phyloP scores from a whole-genome alignment of 495 filamentous ascomycete genomes.

The Thermothielavioides terrestris region DNA sequence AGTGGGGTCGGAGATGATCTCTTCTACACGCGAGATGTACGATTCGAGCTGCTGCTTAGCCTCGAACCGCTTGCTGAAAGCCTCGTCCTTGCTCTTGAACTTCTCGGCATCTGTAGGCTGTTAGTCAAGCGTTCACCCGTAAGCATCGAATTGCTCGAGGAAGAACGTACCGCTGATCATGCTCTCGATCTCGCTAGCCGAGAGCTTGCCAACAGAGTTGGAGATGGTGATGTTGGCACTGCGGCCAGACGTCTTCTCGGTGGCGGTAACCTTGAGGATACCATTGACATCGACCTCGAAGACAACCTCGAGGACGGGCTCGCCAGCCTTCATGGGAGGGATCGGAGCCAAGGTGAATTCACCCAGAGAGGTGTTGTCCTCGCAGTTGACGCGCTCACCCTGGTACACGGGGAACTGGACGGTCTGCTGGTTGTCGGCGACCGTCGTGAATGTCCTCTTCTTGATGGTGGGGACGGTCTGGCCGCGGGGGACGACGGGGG shows the following conservation, averaged over 20 bases:
- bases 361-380: slow-evolving; percentile 97
- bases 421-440: slow-evolving; percentile 91
- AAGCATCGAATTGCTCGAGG: too few relatives aligned
- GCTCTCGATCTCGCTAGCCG: slow-evolving; percentile 86
- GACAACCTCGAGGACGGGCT: slow-evolving; percentile 94
- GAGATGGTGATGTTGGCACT: slow-evolving; percentile 99
- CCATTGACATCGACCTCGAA: slow-evolving; percentile 99
- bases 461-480: slow-evolving; percentile 88
- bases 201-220: slow-evolving; percentile 99
- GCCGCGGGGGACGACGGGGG: slow-evolving; percentile 86
- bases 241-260: slow-evolving; percentile 97
- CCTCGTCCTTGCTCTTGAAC: slow-evolving; percentile 97
- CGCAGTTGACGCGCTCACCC: slow-evolving; percentile 98
- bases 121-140: slow-evolving; percentile 16
- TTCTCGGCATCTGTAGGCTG: slow-evolving; percentile 71
- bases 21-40: slow-evolving; percentile 97
- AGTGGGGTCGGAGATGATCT: slow-evolving; percentile 93
- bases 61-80: slow-evolving; percentile 98
- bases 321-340: slow-evolving; percentile 95
- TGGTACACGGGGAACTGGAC: slow-evolving; percentile 98
- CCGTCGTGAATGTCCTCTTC: slow-evolving; percentile 96
- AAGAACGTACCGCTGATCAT: slow-evolving; percentile 74
- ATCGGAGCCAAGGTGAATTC: slow-evolving; percentile 98
- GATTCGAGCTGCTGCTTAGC: slow-evolving; percentile 97
- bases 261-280: slow-evolving; percentile 99